phyloP scores from a whole-genome alignment of 148 eudicot species.

The Chenopodium album region DNA sequence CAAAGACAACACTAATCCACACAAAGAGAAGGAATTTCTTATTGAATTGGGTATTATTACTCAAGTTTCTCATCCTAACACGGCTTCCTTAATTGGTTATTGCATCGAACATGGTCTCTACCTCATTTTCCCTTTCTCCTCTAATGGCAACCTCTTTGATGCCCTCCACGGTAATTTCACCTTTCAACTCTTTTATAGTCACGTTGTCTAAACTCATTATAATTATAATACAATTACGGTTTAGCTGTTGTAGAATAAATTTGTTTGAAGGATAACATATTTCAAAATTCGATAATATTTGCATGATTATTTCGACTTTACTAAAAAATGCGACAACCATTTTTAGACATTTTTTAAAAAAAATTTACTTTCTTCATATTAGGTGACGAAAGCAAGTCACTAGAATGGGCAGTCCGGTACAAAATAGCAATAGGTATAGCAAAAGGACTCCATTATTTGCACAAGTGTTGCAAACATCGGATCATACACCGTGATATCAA shows the following conservation, averaged over 20 bases:
- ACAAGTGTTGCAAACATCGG: slow-evolving; percentile 70
- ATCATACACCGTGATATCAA: slow-evolving; percentile 86
- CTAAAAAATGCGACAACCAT: no score
- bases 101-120: slow-evolving; percentile 82
- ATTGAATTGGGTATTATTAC: slow-evolving; percentile 73
- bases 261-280: no score
- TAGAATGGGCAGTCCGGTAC: slow-evolving; percentile 65
- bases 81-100: slow-evolving; percentile 62
- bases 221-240: no score
- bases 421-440: slow-evolving; percentile 60
- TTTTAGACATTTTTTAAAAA: no score
- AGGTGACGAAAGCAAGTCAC: slow-evolving; percentile 29
- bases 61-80: slow-evolving; percentile 84
- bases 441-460: slow-evolving; percentile 63
- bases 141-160: slow-evolving; percentile 65
- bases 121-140: slow-evolving; percentile 67
- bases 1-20: slow-evolving; percentile 43
- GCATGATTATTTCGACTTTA: no score
- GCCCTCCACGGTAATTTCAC: slow-evolving; percentile 64
- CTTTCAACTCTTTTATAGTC: neutral
- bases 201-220: no score
- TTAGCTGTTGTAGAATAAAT: no score
- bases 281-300: no score
- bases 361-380: no score
- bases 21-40: slow-evolving; percentile 81